Percentiles rank a stretch among this genome's conserved stretches.
Evolutionary conservation across 2,329 filamentous ascomycete genomes (phyloP).

Genomic region (Calonectria fujianensis): DNA sequence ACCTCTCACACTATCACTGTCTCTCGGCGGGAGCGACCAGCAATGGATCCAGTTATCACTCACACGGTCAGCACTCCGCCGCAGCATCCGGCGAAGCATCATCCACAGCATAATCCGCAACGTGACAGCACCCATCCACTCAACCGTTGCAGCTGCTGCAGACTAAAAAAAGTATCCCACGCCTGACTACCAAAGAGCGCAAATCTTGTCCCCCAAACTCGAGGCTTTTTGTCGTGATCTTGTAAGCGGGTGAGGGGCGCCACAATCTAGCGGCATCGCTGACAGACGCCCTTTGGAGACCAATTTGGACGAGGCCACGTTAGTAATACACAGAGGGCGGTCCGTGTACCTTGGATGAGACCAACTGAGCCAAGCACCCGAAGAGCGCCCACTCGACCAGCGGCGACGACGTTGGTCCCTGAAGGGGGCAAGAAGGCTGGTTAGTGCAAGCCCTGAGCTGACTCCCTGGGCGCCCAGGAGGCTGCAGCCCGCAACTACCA

Average conservation of each 20-base stretch:
- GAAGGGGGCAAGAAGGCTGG: constrained; percentile 40
- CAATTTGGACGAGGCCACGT: constrained; percentile 44
- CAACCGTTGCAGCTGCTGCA: constrained; percentile 11
- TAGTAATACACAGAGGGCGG: constrained; percentile 39
- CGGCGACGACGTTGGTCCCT: constrained; percentile 42
- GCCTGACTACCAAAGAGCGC: constrained; percentile 4
- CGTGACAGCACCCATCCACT: constrained; percentile 9
- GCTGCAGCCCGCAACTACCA: constrained; percentile 28
- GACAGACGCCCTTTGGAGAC: constrained; percentile 42
- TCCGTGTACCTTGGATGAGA: constrained; percentile 45
- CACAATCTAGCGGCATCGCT: constrained; percentile 37
- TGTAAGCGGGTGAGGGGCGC: constrained; percentile 43
- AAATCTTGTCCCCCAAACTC: constrained; percentile 18
- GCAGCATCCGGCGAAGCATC: constrained; percentile 29
- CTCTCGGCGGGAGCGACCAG: not conserved
- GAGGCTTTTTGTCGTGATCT: constrained; percentile 33
- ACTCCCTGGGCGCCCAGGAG: constrained; percentile 16
- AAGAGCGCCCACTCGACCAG: constrained; percentile 23
- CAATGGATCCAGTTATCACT: not conserved
- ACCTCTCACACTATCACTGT: constrained; percentile 21
- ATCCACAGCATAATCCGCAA: constrained; percentile 20
- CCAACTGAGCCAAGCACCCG: constrained; percentile 28
- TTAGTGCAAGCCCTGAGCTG: constrained; percentile 32
- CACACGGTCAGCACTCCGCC: constrained; percentile 27
- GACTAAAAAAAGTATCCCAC: not conserved